phyloP scores from a whole-genome alignment of 2,329 filamentous ascomycete genomes.

The Mycosphaerelloides madeirae region DNA sequence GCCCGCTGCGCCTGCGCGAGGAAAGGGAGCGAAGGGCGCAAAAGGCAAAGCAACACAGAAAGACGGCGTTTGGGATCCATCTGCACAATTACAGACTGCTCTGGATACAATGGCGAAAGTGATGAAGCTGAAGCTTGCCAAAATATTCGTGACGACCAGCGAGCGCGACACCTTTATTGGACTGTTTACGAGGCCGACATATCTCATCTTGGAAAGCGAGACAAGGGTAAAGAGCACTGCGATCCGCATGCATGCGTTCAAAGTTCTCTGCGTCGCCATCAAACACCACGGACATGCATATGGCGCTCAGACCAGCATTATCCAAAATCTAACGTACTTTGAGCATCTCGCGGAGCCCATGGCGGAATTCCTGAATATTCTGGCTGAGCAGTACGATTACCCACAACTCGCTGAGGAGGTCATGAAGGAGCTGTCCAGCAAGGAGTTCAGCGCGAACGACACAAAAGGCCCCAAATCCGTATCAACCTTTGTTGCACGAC shows the following conservation, averaged over 20 bases:
- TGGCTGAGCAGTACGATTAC: conserved; percentile 96
- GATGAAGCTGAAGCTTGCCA: conserved; percentile 82
- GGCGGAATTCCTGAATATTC: conserved; percentile 95
- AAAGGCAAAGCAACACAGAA: conserved; percentile 63
- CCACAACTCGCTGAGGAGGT: conserved; percentile 92
- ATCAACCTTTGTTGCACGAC: conserved; percentile 84
- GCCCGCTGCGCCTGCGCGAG: conserved; percentile 65
- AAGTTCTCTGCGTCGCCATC: conserved; percentile 90
- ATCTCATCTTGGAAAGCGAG: conserved; percentile 91
- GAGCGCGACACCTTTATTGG: conserved; percentile 93
- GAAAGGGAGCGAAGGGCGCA: conserved; percentile 67
- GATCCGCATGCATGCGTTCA: conserved; percentile 95
- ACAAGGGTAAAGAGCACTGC: conserved; percentile 81
- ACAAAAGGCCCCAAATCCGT: conserved; percentile 93
- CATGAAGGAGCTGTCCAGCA: conserved; percentile 88
- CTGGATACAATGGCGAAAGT: conserved; percentile 96
- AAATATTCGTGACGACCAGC: conserved; percentile 92
- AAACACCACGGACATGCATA: conserved; percentile 98
- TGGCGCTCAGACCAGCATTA: conserved; percentile 93
- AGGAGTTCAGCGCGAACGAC: conserved; percentile 97
- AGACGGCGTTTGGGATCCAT: conserved; percentile 82
- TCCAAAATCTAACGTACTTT: conserved; percentile 96
- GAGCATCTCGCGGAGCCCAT: conserved; percentile 98
- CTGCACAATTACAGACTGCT: conserved; percentile 77
- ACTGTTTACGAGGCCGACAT: conserved; percentile 86